Percentiles rank a stretch among this genome's conserved stretches.
Evolutionary conservation across 257 asterid species (phyloP).

Genomic region (Ophiorrhiza pumila): DNA sequence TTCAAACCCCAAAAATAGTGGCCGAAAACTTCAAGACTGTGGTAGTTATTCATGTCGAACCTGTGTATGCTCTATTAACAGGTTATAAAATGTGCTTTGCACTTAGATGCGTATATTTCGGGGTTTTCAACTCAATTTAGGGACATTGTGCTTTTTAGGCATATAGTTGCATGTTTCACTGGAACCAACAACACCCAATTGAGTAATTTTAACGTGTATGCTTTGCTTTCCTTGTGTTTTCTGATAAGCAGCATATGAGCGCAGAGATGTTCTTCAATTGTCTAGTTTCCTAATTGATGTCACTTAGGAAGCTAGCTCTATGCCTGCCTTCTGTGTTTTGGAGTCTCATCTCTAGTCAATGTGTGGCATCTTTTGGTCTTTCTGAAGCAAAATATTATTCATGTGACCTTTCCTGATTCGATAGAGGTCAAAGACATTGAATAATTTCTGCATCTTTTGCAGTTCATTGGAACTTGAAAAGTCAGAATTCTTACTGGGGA

Average conservation of each 20-base stretch:
- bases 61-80: neutral
- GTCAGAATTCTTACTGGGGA: slow-evolving; percentile 64
- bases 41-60: neutral
- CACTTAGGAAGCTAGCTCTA: neutral
- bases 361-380: neutral
- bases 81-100: neutral
- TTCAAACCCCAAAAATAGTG: neutral
- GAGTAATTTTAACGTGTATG: neutral
- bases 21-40: neutral
- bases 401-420: neutral
- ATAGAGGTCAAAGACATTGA: neutral
- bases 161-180: neutral
- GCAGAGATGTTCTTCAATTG: neutral
- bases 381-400: neutral
- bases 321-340: neutral
- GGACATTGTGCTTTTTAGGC: neutral
- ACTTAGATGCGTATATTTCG: neutral
- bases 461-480: slow-evolving; percentile 71
- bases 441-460: neutral
- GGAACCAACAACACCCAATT: neutral
- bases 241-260: neutral
- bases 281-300: neutral
- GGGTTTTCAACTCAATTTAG: neutral
- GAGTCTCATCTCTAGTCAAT: neutral
- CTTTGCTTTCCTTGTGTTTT: slow-evolving; percentile 3